phyloP scores from a whole-genome alignment of 352 stramenopile species.

The Peronospora destructor region DNA sequence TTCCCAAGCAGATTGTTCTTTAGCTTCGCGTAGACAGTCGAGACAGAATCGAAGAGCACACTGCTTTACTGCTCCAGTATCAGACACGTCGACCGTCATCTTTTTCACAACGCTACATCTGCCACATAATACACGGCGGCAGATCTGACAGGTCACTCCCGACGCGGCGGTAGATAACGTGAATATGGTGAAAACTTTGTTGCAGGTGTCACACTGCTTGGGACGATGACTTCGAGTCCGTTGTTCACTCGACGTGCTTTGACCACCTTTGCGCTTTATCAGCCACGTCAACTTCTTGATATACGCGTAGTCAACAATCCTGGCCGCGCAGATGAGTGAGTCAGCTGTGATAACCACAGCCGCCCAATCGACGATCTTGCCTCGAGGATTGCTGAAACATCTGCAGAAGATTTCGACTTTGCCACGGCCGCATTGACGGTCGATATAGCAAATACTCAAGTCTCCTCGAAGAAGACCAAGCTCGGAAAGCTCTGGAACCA shows the following conservation, averaged over 20 bases:
- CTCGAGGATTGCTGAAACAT: constrained; percentile 43
- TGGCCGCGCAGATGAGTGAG: constrained; percentile 29
- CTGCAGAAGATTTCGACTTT: constrained; percentile 38
- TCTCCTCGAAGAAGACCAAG: constrained; percentile 36
- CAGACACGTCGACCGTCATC: constrained; percentile 43
- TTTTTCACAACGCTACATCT: constrained; percentile 50
- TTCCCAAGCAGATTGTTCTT: constrained; percentile 38
- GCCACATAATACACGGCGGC: constrained; percentile 32
- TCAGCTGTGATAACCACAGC: constrained; percentile 36
- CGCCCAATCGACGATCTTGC: constrained; percentile 39
- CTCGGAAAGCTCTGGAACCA: constrained; percentile 30
- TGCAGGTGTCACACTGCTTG: constrained; percentile 24
- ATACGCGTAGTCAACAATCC: constrained; percentile 43
- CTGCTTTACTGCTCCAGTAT: constrained; percentile 26
- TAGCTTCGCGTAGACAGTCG: constrained; percentile 39
- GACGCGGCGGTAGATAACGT: constrained; percentile 2
- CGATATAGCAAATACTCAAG: constrained; percentile 46
- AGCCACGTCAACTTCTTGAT: constrained; percentile 57
- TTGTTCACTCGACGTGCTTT: not conserved
- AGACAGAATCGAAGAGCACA: constrained; percentile 40
- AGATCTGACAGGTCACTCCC: constrained; percentile 38
- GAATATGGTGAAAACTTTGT: constrained; percentile 23
- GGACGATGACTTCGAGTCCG: not conserved
- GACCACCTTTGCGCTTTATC: constrained; percentile 26
- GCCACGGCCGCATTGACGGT: constrained; percentile 21